Evolutionary conservation across 2,329 filamentous ascomycete genomes (phyloP), one percentile per base, ranked within the genome.

Genomic region (Cladosporium sp.): DNA sequence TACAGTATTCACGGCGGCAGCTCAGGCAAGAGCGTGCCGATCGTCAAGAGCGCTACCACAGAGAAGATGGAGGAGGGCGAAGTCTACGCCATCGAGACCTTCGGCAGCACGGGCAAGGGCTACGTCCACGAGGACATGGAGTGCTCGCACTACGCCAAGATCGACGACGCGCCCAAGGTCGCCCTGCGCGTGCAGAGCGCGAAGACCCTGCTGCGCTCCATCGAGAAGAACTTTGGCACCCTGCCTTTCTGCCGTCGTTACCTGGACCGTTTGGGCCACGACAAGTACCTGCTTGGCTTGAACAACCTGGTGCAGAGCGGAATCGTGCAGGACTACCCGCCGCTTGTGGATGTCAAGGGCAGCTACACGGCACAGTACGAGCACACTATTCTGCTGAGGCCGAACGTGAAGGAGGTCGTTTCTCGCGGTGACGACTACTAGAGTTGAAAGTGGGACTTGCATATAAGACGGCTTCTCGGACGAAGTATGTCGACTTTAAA

Each of bases 361-460:
- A 88, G 86, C 1, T 89, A 88, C 72, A 83, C 84, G 5, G 87
- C 87, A 11, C 88, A 89, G 70, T 89, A 86, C 72, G 87, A 89
- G 77, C 88, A 85, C 75, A 81, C 80, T 14, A 76, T 81, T 66
- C 67, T 80, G 65, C 71, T 80, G 35, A 69, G 78, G 57, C 76
- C 76, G 37, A 79, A 74, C 65, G 72, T 76, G 28, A 80, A 80
- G 69, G 78, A 80, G 70, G 77, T 80, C 5, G 74, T 80, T 33
- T 78, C 74, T 68, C 72, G 78, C 77, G 78, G 62, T 14, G 56
- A 58, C 14, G 62, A 65, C 18, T 65, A 65, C 23, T 65, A 60
- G 56, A 31, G 6, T 4, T 33, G 18, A n/a, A 7, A 10, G 14
- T 3, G 16, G 31, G n/a, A 37, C 10, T 21, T 40, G 55, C 55